Evolutionary conservation across 108 stramenopile genomes (phyloP), one percentile per base, ranked within the genome.

Genomic region (Skeletonema marinoi): DNA sequence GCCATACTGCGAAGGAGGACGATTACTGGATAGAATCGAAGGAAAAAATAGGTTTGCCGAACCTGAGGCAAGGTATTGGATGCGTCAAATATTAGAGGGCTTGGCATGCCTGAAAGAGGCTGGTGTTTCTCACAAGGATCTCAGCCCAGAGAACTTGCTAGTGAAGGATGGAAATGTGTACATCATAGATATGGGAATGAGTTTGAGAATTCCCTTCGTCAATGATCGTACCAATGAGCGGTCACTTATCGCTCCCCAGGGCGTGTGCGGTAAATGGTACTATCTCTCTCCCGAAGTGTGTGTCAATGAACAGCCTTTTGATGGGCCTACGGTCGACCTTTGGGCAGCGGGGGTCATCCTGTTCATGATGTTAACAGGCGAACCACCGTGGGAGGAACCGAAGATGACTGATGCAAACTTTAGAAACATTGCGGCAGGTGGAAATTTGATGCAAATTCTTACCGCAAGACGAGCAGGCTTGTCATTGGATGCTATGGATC

Each of bases 291-390:
- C 95, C 4, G 92, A 92, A 58, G 85, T 91, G 46, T 14, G 64
- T 50, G 42, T 65, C 19, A 73, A 74, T 83, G 32, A 89, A 59
- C 73, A 60, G 4, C 56, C 81, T 7, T 94, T 93, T 84, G 89
- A 95, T 75, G 93, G 93, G 1, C 83, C 71, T 9, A 80, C 91
- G 8, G 88, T 89, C 3, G 96, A 97, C 65, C 65, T 97, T 6
- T 97, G 94, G 94, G 92, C 94, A 5, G 61, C 73, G 9, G 96
- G 93, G 0, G 88, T 92, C 21, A 94, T 95, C 61, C 74, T 97
- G 19, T 97, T 94, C 71, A 90, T 91, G 50, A 88, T 93, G 86
- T 59, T 89, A 11, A 93, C 89, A 16, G 95, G 92, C 14, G 86
- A 91, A 39, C 88, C 82, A 31, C 87, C 91, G 1, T 90, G 89